phyloP scores from a whole-genome alignment of 2,329 filamentous ascomycete genomes.

The Colletotrichum kahawae region DNA sequence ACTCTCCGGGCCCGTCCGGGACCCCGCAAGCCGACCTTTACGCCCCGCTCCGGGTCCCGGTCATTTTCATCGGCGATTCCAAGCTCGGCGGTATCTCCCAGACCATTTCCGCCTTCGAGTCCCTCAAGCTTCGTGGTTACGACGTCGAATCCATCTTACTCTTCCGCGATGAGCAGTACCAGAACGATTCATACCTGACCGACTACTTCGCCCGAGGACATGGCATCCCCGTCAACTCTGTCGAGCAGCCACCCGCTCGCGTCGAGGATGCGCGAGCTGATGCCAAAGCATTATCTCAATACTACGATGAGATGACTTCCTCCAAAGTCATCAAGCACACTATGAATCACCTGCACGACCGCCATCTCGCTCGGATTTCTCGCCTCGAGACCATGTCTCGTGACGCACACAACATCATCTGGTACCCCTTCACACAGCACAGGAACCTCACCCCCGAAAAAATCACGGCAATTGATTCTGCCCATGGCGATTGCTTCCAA shows the following conservation, averaged over 20 bases:
- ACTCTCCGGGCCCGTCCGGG: constrained; percentile 79
- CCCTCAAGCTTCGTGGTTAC: constrained; percentile 77
- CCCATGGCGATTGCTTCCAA: constrained; percentile 80
- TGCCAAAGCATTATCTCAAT: constrained; percentile 60
- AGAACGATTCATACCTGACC: constrained; percentile 70
- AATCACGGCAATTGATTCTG: constrained; percentile 80
- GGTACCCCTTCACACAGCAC: constrained; percentile 90
- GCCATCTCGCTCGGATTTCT: constrained; percentile 61
- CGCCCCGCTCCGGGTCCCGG: constrained; percentile 73
- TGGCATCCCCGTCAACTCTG: constrained; percentile 58
- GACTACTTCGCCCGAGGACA: constrained; percentile 69
- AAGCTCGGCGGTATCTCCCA: constrained; percentile 80
- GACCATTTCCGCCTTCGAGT: constrained; percentile 82
- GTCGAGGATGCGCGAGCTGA: constrained; percentile 50
- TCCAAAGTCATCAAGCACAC: constrained; percentile 46
- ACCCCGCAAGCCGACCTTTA: constrained; percentile 81
- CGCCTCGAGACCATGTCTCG: constrained; percentile 65
- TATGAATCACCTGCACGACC: constrained; percentile 54
- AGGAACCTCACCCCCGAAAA: constrained; percentile 63
- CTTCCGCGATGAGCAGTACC: constrained; percentile 69
- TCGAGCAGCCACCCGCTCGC: constrained; percentile 65
- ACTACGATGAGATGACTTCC: constrained; percentile 60
- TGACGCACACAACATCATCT: constrained; percentile 70
- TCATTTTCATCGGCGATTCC: constrained; percentile 76
- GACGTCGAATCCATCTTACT: constrained; percentile 74